Percentiles rank a stretch among this genome's conserved stretches.
Evolutionary conservation across 179 eudicot genomes (phyloP).

Genomic region (Beta corolliflora): DNA sequence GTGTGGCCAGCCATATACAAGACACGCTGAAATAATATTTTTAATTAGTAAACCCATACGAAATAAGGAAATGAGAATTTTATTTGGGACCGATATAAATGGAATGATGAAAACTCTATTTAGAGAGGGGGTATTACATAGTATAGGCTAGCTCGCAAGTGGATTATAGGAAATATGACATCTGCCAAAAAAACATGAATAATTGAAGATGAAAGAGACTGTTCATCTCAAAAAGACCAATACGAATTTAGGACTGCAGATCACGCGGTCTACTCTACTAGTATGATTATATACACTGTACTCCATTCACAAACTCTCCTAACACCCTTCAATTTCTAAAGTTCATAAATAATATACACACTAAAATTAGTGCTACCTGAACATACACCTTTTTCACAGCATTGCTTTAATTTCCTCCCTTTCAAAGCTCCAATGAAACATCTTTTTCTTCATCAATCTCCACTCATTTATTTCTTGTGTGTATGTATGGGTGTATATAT

Average conservation of each 20-base stretch:
- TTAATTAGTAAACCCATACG: too few species aligned
- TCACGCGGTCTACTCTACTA: conserved; percentile 35
- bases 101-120: too few species aligned
- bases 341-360: background rate
- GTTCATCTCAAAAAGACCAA: conserved; percentile 39
- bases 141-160: background rate
- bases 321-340: background rate
- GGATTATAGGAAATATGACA: background rate
- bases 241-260: conserved; percentile 28
- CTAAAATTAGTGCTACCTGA: background rate
- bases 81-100: too few species aligned
- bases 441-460: background rate
- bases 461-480: too few species aligned
- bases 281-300: conserved; percentile 12
- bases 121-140: background rate
- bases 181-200: conserved; percentile 23
- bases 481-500: too few species aligned
- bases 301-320: background rate
- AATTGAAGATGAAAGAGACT: conserved; percentile 50
- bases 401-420: background rate
- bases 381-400: background rate
- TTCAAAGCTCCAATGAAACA: background rate
- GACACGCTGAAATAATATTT: too few species aligned
- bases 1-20: too few species aligned
- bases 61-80: too few species aligned